Evolutionary conservation across 78 protist genomes (phyloP).

Genomic region (Dictyostelium capitatum): DNA sequence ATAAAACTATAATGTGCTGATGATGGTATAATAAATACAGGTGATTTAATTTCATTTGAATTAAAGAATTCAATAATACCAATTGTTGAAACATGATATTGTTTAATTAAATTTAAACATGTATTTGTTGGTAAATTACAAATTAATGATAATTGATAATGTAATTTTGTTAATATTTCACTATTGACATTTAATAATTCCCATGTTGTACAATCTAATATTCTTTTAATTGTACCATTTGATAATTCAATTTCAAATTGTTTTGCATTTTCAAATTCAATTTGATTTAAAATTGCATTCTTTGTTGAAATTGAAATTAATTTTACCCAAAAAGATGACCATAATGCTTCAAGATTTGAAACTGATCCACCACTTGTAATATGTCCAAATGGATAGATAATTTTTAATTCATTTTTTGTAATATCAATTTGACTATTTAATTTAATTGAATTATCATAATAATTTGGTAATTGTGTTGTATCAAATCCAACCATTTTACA

Average conservation of each 20-base stretch:
- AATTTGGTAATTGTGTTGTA: not conserved
- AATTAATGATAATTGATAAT: not conserved
- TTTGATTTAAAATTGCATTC: not conserved
- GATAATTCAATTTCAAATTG: not conserved
- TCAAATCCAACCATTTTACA: slow-evolving; percentile 11
- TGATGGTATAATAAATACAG: not conserved
- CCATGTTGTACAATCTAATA: not conserved
- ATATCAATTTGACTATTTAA: not conserved
- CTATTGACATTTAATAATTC: slow-evolving; percentile 3
- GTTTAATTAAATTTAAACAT: not conserved
- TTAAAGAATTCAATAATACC: not conserved
- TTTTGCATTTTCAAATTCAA: not conserved
- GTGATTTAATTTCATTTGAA: not conserved
- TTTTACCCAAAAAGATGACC: slow-evolving; percentile 8
- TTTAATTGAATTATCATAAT: not conserved
- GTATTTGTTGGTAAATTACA: not conserved
- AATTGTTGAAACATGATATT: not conserved
- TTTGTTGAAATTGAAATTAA: not conserved
- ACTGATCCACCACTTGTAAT: slow-evolving; percentile 10
- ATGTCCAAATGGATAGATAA: not conserved
- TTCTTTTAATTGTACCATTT: not conserved
- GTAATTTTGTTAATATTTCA: not conserved
- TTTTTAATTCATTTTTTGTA: not conserved
- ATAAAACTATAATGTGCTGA: not conserved
- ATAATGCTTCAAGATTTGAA: slow-evolving; percentile 19